These are phyloP conservation scores for Pulveroboletus ravenelii DNA, from an alignment of 768 basidiomycete genomes.

Conservation along the genomic window DNA sequence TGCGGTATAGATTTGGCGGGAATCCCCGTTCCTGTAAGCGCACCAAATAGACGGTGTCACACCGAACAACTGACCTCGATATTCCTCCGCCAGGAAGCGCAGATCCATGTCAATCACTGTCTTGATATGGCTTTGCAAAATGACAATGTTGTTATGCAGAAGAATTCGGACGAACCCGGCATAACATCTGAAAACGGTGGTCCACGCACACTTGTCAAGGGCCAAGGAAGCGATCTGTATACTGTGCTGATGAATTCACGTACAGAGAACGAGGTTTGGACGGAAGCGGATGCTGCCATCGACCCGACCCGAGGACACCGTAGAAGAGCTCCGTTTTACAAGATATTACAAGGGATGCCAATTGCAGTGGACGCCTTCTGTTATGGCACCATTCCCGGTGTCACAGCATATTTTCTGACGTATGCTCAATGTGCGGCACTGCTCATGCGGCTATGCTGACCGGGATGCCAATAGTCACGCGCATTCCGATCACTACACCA, in stretches of 20 bases:
- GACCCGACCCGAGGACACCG: conserved; percentile 49
- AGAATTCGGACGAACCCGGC: not conserved
- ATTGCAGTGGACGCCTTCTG: conserved; percentile 97
- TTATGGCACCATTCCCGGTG: conserved; percentile 85
- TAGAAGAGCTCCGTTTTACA: conserved; percentile 90
- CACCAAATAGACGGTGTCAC: conserved; percentile 18
- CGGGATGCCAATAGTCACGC: conserved; percentile 61
- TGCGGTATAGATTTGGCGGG: conserved; percentile 17
- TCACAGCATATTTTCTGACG: conserved; percentile 92
- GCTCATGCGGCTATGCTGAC: conserved; percentile 7
- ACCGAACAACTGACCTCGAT: not conserved
- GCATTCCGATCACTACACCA: conserved; percentile 96
- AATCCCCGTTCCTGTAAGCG: conserved; percentile 17
- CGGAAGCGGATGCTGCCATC: conserved; percentile 60
- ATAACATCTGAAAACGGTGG: not conserved
- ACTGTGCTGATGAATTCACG: conserved; percentile 86
- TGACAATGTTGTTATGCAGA: not conserved
- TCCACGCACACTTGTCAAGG: not conserved
- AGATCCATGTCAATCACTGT: conserved; percentile 56
- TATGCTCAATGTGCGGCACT: conserved; percentile 27
- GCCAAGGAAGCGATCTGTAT: conserved; percentile 44
- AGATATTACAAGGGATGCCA: conserved; percentile 93
- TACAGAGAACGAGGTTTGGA: conserved; percentile 81
- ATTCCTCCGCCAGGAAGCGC: conserved; percentile 37
- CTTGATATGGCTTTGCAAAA: conserved; percentile 35